These are phyloP conservation scores for Botryosphaeria dothidea DNA, from an alignment of 2,329 filamentous ascomycete species.

Conservation along the genomic window DNA sequence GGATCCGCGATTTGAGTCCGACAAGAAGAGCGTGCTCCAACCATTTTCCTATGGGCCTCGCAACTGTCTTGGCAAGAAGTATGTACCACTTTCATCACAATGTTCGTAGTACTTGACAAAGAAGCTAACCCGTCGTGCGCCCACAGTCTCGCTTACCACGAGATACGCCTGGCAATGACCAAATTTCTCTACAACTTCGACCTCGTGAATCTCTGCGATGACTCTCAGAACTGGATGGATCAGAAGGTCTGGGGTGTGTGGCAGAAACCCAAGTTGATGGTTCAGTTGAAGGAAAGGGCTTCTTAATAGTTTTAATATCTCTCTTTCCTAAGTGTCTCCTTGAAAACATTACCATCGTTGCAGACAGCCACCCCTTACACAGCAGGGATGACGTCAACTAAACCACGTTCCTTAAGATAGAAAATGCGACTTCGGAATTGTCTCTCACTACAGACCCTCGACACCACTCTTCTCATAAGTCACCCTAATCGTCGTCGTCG, in stretches of 20 bases:
- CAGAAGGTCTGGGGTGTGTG: slow-evolving; percentile 40
- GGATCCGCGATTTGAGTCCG: slow-evolving; percentile 27
- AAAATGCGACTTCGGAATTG: no score
- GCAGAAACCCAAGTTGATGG: slow-evolving; percentile 37
- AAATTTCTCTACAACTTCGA: slow-evolving; percentile 42
- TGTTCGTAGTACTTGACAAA: no score
- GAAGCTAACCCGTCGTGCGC: background rate
- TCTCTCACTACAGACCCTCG: background rate
- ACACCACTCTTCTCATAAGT: background rate
- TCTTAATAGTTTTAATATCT: no score
- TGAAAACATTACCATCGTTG: no score
- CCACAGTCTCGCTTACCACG: slow-evolving; percentile 38
- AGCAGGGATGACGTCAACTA: no score
- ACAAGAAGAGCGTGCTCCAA: slow-evolving; percentile 39
- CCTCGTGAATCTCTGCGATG: slow-evolving; percentile 32
- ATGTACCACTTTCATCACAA: slow-evolving; percentile 20
- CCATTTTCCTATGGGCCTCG: slow-evolving; percentile 48
- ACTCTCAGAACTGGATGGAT: slow-evolving; percentile 32
- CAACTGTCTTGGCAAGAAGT: slow-evolving; percentile 40
- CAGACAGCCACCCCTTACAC: no score
- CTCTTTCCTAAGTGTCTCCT: no score
- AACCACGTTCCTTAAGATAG: no score
- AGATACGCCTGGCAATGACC: slow-evolving; percentile 43
- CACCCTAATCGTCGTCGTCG: background rate
- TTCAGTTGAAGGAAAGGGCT: slow-evolving; percentile 23